phyloP scores from a whole-genome alignment of 768 basidiomycete species.

The Chalciporus pseudorubinellus region DNA sequence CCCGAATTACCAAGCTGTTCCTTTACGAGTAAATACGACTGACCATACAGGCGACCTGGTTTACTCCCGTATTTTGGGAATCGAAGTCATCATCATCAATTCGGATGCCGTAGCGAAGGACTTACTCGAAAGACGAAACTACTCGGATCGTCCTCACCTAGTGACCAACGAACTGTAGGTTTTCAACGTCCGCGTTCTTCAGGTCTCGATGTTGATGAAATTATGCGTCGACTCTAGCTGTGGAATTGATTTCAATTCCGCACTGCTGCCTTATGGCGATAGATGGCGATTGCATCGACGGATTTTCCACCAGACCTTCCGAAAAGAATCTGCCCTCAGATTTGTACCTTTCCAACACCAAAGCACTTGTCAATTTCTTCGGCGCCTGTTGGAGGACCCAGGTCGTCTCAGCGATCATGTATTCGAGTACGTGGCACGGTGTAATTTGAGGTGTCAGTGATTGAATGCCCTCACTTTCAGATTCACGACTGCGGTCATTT shows the following conservation, averaged over 20 bases:
- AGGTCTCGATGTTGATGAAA: too few relatives aligned
- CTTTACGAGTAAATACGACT: neutral
- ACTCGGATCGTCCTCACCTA: slow-evolving; percentile 7
- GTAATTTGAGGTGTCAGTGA: too few relatives aligned
- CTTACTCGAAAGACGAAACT: slow-evolving; percentile 2
- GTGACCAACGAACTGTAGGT: neutral
- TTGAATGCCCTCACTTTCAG: neutral
- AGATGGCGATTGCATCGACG: slow-evolving; percentile 14
- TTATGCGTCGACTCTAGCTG: neutral
- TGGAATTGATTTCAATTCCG: neutral
- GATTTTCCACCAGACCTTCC: slow-evolving; percentile 15
- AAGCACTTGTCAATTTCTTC: slow-evolving; percentile 4
- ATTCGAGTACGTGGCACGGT: neutral
- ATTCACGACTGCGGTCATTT: slow-evolving; percentile 5
- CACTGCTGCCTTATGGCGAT: slow-evolving; percentile 1
- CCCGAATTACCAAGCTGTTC: neutral
- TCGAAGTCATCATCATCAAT: slow-evolving; percentile 11
- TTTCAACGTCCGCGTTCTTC: too few relatives aligned
- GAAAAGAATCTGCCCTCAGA: neutral
- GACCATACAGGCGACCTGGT: neutral
- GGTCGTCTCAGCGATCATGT: neutral
- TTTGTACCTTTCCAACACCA: neutral
- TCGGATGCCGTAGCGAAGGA: slow-evolving; percentile 9
- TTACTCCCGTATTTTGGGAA: neutral
- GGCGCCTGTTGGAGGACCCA: neutral